Conservation (phyloP, 2,329 filamentous ascomycete species). For the Nemania abortiva region DNA sequence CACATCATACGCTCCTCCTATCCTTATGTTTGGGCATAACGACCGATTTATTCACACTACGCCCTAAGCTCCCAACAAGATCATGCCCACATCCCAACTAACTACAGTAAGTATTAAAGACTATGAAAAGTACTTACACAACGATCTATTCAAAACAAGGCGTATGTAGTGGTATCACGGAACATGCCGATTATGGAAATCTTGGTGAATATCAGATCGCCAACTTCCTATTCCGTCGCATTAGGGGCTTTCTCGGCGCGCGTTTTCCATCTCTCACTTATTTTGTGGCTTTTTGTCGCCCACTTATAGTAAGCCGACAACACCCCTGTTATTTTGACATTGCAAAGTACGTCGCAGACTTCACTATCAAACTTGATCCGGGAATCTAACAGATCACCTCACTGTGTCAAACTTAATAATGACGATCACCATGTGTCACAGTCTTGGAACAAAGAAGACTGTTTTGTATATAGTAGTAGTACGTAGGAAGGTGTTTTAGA, state of each 20-base stretch:
- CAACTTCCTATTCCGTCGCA: slow-evolving; percentile 3
- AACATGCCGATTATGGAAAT: neutral
- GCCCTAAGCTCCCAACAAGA: no score
- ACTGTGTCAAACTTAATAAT: no score
- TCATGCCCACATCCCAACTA: no score
- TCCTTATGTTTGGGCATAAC: no score
- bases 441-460: neutral
- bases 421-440: no score
- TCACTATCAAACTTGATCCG: neutral
- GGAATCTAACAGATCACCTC: neutral
- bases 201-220: slow-evolving; percentile 1
- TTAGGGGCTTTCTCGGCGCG: neutral
- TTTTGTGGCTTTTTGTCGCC: neutral
- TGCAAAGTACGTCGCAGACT: no score
- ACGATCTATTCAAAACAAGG: neutral
- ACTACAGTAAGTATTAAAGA: no score
- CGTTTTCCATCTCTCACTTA: neutral
- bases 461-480: no score
- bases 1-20: no score
- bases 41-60: no score
- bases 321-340: neutral
- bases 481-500: no score
- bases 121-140: neutral
- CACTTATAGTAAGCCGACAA: neutral
- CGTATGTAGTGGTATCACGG: neutral